Evolutionary conservation across 2,329 filamentous ascomycete species (phyloP), one percentile per base, ranked within the genome.

Genomic region (Juglanconis oblonga): DNA sequence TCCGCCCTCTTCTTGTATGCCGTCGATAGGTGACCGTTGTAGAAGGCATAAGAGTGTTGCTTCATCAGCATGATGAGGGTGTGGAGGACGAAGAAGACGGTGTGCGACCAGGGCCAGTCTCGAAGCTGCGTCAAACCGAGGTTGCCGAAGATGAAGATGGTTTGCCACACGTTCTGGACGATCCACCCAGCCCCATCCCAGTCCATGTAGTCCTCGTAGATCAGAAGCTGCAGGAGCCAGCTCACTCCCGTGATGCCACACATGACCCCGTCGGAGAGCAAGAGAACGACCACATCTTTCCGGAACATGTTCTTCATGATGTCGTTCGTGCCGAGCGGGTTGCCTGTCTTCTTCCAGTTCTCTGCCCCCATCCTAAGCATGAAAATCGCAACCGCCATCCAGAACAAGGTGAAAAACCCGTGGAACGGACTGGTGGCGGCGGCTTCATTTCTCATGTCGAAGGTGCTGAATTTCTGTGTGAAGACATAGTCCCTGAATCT

Each of bases 41-140:
- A 92, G 66, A 91, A 91, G 4, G 87, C 82, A 68, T 91, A 92
- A 17, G 87, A 89, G 70, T 92, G 90, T 73, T 92, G 89, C 76
- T 94, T 94, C 90, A 93, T 93, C 31, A 93, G 71, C 80, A 92
- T 88, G 3, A 89, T 84, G 58, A 93, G 75, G 13, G 86, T 86
- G 69, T 93, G 89, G 68, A 91, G 89, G 48, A 51, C 48, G 55
- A 91, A 89, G 71, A 90, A 92, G 24, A 92, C 87, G 2, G 88
- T 90, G 68, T 92, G 90, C 13, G 90, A 91, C 90, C 90, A 93
- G 1, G 89, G 88, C 90, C 90, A 94, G 54, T 91, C 84, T 4
- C 89, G 81, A 68, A 86, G 81, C 53, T 89, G 80, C 0, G 89
- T 88, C 76, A 89, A 84, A 55, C 81, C 83, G 5, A 92, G 76